Conservation (phyloP, 2,329 filamentous ascomycete genomes). For the Phaeosphaeriaceae sp. region DNA sequence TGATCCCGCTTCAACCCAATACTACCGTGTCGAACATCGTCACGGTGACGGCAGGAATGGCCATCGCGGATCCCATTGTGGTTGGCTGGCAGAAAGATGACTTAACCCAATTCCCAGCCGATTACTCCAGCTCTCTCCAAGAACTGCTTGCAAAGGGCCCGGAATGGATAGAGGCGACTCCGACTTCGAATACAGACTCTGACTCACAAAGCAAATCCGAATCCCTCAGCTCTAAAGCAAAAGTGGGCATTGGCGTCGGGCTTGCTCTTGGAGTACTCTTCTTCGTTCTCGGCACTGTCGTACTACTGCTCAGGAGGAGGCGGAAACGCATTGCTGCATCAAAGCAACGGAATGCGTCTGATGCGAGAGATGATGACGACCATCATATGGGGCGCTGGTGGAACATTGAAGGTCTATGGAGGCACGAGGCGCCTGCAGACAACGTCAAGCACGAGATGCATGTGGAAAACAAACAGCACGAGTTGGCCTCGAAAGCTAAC, state of each 20-base stretch:
- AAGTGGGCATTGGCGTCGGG: conserved; percentile 9
- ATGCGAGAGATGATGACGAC: conserved; percentile 5
- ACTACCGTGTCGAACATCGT: not conserved
- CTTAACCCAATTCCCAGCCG: conserved; percentile 6
- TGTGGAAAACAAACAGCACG: not conserved
- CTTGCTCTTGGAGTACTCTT: not conserved
- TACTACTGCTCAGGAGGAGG: not conserved
- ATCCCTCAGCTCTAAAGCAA: not conserved
- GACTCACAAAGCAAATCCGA: too few species aligned
- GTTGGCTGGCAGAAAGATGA: conserved; percentile 15
- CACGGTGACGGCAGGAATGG: conserved; percentile 6
- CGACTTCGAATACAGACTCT: too few species aligned
- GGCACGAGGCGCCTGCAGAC: conserved; percentile 2
- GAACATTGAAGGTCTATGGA: conserved; percentile 10
- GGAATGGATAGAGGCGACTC: too few species aligned
- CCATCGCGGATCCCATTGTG: conserved; percentile 14
- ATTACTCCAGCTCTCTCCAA: conserved; percentile 8
- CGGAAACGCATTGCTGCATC: not conserved
- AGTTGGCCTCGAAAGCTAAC: conserved; percentile 11
- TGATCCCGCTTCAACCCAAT: not conserved
- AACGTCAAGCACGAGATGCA: conserved; percentile 3
- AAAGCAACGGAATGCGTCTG: not conserved
- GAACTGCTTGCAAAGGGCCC: too few species aligned
- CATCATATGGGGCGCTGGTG: conserved; percentile 1
- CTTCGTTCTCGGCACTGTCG: not conserved